These are phyloP conservation scores for Termitomyces sp. DNA, from an alignment of 768 basidiomycete species.

Conservation along the genomic window DNA sequence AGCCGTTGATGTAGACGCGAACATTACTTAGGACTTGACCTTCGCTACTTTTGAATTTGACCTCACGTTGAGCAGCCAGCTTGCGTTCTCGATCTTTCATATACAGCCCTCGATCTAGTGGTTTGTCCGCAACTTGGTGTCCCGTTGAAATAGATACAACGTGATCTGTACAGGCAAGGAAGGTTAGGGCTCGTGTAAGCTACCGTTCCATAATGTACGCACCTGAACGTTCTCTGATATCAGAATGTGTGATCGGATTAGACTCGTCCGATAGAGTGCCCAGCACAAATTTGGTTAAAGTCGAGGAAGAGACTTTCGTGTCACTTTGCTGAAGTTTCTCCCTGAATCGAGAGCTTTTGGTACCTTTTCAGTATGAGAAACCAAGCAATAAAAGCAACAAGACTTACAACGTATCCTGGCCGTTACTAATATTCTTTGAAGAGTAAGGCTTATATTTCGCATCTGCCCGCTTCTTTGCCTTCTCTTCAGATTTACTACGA, in stretches of 20 bases:
- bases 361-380: slow-evolving; percentile 5
- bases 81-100: slow-evolving; percentile 43
- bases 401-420: slow-evolving; percentile 12
- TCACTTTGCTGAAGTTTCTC: slow-evolving; percentile 12
- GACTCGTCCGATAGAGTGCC: slow-evolving; percentile 55
- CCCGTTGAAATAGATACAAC: slow-evolving; percentile 64
- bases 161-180: slow-evolving; percentile 34
- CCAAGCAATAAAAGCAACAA: not conserved
- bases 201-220: slow-evolving; percentile 11
- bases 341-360: slow-evolving; percentile 5
- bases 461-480: slow-evolving; percentile 10
- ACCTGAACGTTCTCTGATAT: slow-evolving; percentile 62
- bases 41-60: slow-evolving; percentile 17
- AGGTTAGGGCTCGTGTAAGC: not conserved
- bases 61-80: slow-evolving; percentile 28
- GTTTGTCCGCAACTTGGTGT: slow-evolving; percentile 59
- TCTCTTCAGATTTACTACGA: slow-evolving; percentile 9
- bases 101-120: slow-evolving; percentile 31
- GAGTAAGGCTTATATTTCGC: slow-evolving; percentile 17
- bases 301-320: slow-evolving; percentile 30
- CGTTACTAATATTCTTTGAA: not conserved
- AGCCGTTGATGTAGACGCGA: slow-evolving; percentile 69
- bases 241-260: slow-evolving; percentile 80
- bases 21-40: slow-evolving; percentile 38
- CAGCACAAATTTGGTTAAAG: slow-evolving; percentile 58